Base-by-base conservation (phyloP, 305 asterid genomes). In the Fraxinus sp. region DNA sequence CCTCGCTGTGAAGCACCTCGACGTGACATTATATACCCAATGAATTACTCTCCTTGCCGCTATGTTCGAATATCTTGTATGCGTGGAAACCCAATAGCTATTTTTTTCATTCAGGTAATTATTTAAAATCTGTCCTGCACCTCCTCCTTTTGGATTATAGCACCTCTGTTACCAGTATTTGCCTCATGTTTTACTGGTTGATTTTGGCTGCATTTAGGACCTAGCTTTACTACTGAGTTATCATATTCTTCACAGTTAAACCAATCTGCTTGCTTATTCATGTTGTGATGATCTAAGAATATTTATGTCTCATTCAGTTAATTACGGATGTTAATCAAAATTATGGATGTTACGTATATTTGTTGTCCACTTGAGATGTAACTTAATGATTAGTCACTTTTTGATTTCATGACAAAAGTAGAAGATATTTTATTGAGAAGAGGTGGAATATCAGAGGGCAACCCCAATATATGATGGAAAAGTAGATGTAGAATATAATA, bases 1-100 rank as follows among this genome's bases (percentile, higher is more conserved):
- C 93, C 99, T 28, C 97, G 98, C 77, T 94, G 98, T 89, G 99
- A 96, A 87, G 98, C 99, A 57, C 99, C 99, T 87, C 92, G 98
- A 57, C 97, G 98, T 32, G 99, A 96, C 86, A 91, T 96, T 92
- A 86, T 86, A 82, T 96, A 96, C 86, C 93, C 97, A 68, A 91
- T 90, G 95, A 94, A 89, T 80, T 94, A 96, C 87, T 88, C 94
- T n/a, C 98, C 99, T 75, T 93, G 97, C 85, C 98, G 94, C 80
- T 96, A 91, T 89, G 97, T 96, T 84, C 90, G 98, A 77, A 90
- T 96, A 85, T 94, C 99, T 79, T 96, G 98, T 91, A 89, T 94
- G 96, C 97, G 99, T 32, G 99, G 99, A 75, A 94, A 87, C 85
- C 98, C 98, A 80, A 96, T 96, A 87, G 98, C 99, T 77, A 85